phyloP scores from a whole-genome alignment of 2,329 filamentous ascomycete species.

The Ophiocordyceps robertsii region DNA sequence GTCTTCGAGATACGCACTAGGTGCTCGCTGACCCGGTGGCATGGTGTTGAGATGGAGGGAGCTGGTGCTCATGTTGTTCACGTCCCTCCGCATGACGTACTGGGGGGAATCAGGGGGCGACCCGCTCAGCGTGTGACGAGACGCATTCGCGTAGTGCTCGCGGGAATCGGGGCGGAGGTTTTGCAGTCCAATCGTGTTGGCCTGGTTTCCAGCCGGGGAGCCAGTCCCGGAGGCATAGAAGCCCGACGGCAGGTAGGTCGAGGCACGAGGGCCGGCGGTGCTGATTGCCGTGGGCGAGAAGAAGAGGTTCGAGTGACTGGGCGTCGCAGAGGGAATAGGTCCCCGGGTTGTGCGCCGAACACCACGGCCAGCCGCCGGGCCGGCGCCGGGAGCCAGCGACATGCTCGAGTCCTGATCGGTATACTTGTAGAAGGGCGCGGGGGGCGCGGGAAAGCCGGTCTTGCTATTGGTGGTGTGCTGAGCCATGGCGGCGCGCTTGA shows the following conservation, averaged over 20 bases:
- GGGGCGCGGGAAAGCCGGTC: slow-evolving; percentile 43
- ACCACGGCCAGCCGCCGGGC: slow-evolving; percentile 30
- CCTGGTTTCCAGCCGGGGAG: slow-evolving; percentile 31
- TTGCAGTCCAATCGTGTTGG: slow-evolving; percentile 44
- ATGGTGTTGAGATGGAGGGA: slow-evolving; percentile 46
- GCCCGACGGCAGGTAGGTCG: slow-evolving; percentile 75
- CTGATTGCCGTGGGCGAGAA: slow-evolving; percentile 82
- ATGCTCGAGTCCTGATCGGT: slow-evolving; percentile 43
- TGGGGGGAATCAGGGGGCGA: slow-evolving; percentile 55
- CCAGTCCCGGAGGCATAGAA: slow-evolving; percentile 69
- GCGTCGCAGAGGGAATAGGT: slow-evolving; percentile 39
- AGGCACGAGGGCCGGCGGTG: slow-evolving; percentile 52
- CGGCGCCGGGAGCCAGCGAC: slow-evolving; percentile 22
- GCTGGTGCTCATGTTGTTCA: slow-evolving; percentile 52
- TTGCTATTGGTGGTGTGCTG: slow-evolving; percentile 61
- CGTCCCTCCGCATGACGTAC: slow-evolving; percentile 32
- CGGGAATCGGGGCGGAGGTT: slow-evolving; percentile 47
- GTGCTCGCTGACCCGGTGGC: slow-evolving; percentile 57
- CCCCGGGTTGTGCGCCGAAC: slow-evolving; percentile 38
- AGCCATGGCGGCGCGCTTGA: slow-evolving; percentile 69
- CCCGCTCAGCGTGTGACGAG: slow-evolving; percentile 30
- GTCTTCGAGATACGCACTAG: slow-evolving; percentile 83
- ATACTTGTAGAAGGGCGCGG: slow-evolving; percentile 52
- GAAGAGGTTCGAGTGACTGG: slow-evolving; percentile 64
- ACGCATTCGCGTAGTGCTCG: slow-evolving; percentile 26